phyloP scores from a whole-genome alignment of 2,329 filamentous ascomycete genomes.

The Ceratocystis ficicola region DNA sequence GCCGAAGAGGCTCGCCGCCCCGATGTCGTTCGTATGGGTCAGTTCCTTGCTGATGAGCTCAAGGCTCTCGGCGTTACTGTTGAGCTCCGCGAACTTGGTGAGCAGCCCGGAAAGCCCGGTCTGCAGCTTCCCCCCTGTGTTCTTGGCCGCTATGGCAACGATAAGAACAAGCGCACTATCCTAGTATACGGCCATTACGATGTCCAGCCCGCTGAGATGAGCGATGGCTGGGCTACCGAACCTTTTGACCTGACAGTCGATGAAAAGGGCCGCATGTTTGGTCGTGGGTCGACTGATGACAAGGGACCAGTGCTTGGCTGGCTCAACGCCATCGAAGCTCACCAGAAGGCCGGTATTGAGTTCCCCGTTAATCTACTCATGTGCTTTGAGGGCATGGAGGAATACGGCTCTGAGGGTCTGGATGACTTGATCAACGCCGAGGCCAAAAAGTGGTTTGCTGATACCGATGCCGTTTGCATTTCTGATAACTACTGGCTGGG shows the following conservation, averaged over 20 bases:
- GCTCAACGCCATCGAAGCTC: slow-evolving; percentile 95
- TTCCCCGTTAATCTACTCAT: slow-evolving; percentile 96
- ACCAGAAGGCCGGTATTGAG: slow-evolving; percentile 86
- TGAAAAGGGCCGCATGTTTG: slow-evolving; percentile 88
- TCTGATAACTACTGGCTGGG: slow-evolving; percentile 99
- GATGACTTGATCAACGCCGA: slow-evolving; percentile 89
- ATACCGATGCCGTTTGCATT: slow-evolving; percentile 92
- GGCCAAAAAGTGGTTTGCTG: slow-evolving; percentile 87
- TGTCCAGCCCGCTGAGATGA: slow-evolving; percentile 85
- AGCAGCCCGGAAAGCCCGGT: slow-evolving; percentile 81
- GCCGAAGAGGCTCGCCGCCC: slow-evolving; percentile 77
- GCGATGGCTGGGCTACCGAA: slow-evolving; percentile 91
- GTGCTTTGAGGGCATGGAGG: slow-evolving; percentile 99
- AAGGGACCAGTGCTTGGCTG: slow-evolving; percentile 96
- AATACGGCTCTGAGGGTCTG: slow-evolving; percentile 91
- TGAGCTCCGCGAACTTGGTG: slow-evolving; percentile 74
- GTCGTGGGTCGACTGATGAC: slow-evolving; percentile 90
- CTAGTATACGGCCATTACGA: slow-evolving; percentile 98
- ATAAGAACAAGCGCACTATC: slow-evolving; percentile 86
- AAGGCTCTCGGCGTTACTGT: slow-evolving; percentile 73
- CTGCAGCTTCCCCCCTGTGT: slow-evolving; percentile 88
- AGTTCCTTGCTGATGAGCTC: slow-evolving; percentile 77
- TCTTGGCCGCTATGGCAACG: slow-evolving; percentile 80
- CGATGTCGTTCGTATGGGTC: slow-evolving; percentile 93
- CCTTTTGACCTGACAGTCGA: slow-evolving; percentile 83